These are phyloP conservation scores for Ilex asprella DNA, from an alignment of 257 asterid genomes.

Conservation along the genomic window DNA sequence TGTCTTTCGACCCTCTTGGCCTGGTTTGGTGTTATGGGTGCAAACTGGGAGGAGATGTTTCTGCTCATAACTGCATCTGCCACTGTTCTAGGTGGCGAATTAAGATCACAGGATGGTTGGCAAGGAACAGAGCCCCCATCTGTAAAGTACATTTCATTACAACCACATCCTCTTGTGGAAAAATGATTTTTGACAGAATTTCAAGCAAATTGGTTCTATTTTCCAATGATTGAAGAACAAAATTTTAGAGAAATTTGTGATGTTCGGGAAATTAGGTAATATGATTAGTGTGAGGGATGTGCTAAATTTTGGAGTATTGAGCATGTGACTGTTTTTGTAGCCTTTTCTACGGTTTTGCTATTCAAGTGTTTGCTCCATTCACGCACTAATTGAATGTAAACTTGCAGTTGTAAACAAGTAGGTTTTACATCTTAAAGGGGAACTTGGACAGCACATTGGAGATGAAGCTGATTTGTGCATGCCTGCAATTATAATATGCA, in stretches of 20 bases:
- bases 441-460: too few species aligned
- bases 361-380: too few species aligned
- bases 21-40: conserved; percentile 61
- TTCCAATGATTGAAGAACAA: neutral
- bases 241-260: neutral
- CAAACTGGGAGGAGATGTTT: conserved; percentile 28
- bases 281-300: too few species aligned
- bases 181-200: neutral
- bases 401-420: too few species aligned
- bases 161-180: conserved; percentile 11
- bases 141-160: conserved; percentile 23
- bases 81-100: conserved; percentile 28
- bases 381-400: too few species aligned
- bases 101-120: conserved; percentile 37
- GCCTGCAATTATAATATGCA: too few species aligned
- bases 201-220: neutral
- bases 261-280: too few species aligned
- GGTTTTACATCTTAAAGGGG: too few species aligned
- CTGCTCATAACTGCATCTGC: conserved; percentile 30
- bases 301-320: too few species aligned
- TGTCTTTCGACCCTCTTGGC: conserved; percentile 23
- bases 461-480: too few species aligned
- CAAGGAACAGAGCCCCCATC: conserved; percentile 39
- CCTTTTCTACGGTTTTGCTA: too few species aligned
- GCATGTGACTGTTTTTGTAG: too few species aligned